These are phyloP conservation scores for Acanthamoeba royreba DNA, from an alignment of 208 protist genomes.

Conservation along the genomic window DNA sequence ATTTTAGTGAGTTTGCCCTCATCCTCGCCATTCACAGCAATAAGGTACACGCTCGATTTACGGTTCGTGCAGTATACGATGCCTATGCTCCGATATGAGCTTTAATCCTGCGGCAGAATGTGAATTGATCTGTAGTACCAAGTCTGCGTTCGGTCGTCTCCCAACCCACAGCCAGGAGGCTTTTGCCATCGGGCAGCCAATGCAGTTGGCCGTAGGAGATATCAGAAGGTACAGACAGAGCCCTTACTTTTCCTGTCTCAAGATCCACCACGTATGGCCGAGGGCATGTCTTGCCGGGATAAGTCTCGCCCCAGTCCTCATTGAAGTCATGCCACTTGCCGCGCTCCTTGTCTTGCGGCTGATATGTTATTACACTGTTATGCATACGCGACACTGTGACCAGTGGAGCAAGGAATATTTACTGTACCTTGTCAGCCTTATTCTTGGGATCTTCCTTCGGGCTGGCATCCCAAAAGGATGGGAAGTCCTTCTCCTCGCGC, in stretches of 20 bases:
- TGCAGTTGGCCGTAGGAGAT: background rate
- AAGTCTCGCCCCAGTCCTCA: constrained; percentile 10
- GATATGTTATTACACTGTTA: background rate
- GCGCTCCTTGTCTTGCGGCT: background rate
- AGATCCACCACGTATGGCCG: background rate
- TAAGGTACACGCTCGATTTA: background rate
- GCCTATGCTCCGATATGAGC: background rate
- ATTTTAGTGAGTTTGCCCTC: background rate
- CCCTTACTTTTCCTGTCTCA: background rate
- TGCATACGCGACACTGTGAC: background rate
- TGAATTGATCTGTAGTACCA: background rate
- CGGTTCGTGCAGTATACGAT: constrained; percentile 3
- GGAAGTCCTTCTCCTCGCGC: constrained; percentile 23
- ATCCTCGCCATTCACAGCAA: background rate
- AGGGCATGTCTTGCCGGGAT: background rate
- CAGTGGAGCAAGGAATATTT: background rate
- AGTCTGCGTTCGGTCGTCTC: background rate
- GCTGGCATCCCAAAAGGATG: background rate
- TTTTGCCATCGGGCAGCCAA: background rate
- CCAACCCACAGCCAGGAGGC: background rate
- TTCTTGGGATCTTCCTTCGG: background rate
- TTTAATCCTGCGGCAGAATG: too few species aligned
- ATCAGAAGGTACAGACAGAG: background rate
- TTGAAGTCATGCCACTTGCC: constrained; percentile 3
- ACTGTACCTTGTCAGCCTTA: background rate